Percentiles rank a stretch among this genome's conserved stretches.
phyloP scores from a whole-genome alignment of 495 filamentous ascomycete genomes.

The Neurospora tetrasperma region DNA sequence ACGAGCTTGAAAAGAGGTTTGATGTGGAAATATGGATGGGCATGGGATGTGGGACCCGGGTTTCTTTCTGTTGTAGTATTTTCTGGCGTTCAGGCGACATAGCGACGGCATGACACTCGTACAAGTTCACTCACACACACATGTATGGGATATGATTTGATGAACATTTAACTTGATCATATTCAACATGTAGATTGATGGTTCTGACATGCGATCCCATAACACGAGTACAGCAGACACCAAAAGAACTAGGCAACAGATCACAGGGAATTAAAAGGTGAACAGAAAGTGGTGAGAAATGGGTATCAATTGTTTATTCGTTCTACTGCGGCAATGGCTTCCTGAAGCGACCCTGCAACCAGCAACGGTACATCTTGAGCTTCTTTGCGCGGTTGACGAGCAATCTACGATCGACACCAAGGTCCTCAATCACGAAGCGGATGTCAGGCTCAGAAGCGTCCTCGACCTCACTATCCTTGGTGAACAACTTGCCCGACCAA shows the following conservation, averaged over 20 bases:
- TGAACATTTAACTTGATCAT: neutral
- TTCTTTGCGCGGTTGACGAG: conserved; percentile 83
- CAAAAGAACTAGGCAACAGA: neutral
- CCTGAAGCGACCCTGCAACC: conserved; percentile 85
- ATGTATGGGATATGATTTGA: neutral
- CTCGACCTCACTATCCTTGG: conserved; percentile 10
- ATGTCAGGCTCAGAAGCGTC: conserved; percentile 15
- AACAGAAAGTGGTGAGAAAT: neutral
- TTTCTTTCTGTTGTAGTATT: too few relatives aligned
- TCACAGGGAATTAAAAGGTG: neutral
- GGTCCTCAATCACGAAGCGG: conserved; percentile 57
- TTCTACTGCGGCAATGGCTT: conserved; percentile 37
- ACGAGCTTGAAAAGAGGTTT: neutral
- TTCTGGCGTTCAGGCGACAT: neutral
- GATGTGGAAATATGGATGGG: neutral
- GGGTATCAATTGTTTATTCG: conserved; percentile 14
- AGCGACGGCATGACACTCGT: neutral
- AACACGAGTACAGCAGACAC: neutral
- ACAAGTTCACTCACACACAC: neutral
- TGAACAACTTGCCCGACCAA: conserved; percentile 45
- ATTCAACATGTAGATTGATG: neutral
- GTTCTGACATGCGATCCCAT: neutral
- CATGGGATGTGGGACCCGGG: neutral
- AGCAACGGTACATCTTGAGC: conserved; percentile 96
- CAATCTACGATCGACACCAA: conserved; percentile 77